These are phyloP conservation scores for Dichotomocladium elegans DNA, from an alignment of 371 early-diverging fungal genomes.

Conservation along the genomic window DNA sequence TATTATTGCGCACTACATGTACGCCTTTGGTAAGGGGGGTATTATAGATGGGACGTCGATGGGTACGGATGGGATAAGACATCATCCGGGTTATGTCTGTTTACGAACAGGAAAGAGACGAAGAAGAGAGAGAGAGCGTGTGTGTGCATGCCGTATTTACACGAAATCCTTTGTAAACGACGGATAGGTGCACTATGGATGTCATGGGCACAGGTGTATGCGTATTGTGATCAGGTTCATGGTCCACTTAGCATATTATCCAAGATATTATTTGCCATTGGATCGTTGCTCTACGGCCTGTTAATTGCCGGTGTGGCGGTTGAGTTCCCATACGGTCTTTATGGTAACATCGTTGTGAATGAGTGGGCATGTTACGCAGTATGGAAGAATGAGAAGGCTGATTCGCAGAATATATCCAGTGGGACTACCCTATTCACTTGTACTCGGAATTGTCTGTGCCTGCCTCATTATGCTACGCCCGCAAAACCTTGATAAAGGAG, in stretches of 20 bases:
- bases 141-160: no score
- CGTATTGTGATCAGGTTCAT: conserved; percentile 41
- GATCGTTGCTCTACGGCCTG: conserved; percentile 28
- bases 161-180: no score
- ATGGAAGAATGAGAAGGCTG: no score
- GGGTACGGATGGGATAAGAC: no score
- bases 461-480: conserved; percentile 21
- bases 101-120: no score
- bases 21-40: conserved; percentile 25
- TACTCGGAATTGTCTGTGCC: conserved; percentile 21
- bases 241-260: conserved; percentile 19
- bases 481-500: conserved; percentile 21
- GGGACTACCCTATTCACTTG: conserved; percentile 26
- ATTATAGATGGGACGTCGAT: not conserved
- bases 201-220: conserved; percentile 51
- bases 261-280: conserved; percentile 28
- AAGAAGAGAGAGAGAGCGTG: no score
- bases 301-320: conserved; percentile 43
- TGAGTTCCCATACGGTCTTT: conserved; percentile 38
- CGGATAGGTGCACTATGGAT: conserved; percentile 53
- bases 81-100: no score
- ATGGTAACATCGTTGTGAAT: conserved; percentile 12
- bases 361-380: not conserved
- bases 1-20: conserved; percentile 56
- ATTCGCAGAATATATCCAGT: no score